Conservation (phyloP, 306 rosid species). For the Gynostemma pentaphyllum region DNA sequence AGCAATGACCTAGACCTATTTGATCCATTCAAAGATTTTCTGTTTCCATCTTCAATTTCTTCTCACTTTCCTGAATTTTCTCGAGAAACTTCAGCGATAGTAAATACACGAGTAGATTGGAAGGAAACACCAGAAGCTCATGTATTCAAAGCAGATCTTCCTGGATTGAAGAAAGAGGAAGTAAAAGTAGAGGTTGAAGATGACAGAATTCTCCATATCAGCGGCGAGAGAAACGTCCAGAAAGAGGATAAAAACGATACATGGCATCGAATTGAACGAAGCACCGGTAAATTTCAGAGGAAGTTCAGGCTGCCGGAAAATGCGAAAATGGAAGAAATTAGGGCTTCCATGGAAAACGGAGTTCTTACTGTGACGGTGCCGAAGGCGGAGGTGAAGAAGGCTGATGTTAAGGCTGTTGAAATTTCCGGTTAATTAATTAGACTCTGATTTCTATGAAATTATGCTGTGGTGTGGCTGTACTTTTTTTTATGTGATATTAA, state of each 20-base stretch:
- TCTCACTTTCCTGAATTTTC: slow-evolving; percentile 4
- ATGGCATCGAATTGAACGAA: slow-evolving; percentile 26
- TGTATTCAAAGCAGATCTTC: slow-evolving; percentile 19
- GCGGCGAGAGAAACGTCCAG: slow-evolving; percentile 26
- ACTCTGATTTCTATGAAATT: too few relatives aligned
- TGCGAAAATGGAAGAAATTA: slow-evolving; percentile 12
- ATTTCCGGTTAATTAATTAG: slow-evolving; percentile 26
- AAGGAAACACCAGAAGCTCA: slow-evolving; percentile 30
- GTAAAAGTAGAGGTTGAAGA: slow-evolving; percentile 25
- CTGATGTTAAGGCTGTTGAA: slow-evolving; percentile 21
- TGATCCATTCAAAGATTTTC: slow-evolving; percentile 18
- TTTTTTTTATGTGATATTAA: too few relatives aligned
- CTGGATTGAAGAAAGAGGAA: slow-evolving; percentile 21
- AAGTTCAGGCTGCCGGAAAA: slow-evolving; percentile 28
- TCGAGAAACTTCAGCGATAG: slow-evolving; percentile 10
- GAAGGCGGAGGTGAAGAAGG: slow-evolving; percentile 9
- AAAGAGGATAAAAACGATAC: slow-evolving; percentile 26
- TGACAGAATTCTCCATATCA: slow-evolving; percentile 20
- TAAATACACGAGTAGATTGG: slow-evolving; percentile 17
- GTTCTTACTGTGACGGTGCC: slow-evolving; percentile 25
- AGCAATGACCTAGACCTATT: slow-evolving; percentile 14
- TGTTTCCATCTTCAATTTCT: background rate
- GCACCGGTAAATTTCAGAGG: slow-evolving; percentile 22
- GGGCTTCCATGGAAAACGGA: slow-evolving; percentile 29
- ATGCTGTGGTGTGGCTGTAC: too few relatives aligned